Evolutionary conservation across 1,139 yeast genomes (phyloP).

Genomic region (Chernovozyma aurita): DNA sequence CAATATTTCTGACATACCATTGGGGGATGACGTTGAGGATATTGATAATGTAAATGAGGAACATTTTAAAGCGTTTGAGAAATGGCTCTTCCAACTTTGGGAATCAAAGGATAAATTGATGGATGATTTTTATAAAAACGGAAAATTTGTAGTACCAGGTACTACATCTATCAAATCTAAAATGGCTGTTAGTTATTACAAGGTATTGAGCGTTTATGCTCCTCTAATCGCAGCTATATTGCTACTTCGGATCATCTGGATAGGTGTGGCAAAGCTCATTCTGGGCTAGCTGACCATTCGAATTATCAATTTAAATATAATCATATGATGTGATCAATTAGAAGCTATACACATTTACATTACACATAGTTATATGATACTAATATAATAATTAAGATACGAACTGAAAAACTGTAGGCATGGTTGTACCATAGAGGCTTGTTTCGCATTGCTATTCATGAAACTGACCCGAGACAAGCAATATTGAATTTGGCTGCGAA

Average conservation of each 20-base stretch:
- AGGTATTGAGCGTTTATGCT: conserved; percentile 18
- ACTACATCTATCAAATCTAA: conserved; percentile 24
- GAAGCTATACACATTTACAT: too few relatives aligned
- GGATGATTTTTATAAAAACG: conserved; percentile 54
- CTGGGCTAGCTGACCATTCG: not conserved
- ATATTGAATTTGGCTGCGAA: too few relatives aligned
- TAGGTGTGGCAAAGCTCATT: conserved; percentile 1
- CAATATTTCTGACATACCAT: conserved; percentile 60
- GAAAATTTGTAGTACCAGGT: conserved; percentile 38
- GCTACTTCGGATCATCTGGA: conserved; percentile 11
- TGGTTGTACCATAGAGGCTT: too few relatives aligned
- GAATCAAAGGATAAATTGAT: conserved; percentile 67
- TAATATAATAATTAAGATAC: too few relatives aligned
- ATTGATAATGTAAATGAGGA: conserved; percentile 43
- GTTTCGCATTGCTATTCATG: too few relatives aligned
- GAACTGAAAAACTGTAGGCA: too few relatives aligned
- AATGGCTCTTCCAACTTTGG: conserved; percentile 81
- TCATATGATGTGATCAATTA: too few relatives aligned
- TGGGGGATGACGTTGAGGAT: conserved; percentile 33
- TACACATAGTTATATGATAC: too few relatives aligned
- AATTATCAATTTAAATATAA: too few relatives aligned
- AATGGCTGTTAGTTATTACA: conserved; percentile 20
- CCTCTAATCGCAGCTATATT: conserved; percentile 12
- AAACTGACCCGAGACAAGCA: too few relatives aligned
- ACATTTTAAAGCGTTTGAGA: conserved; percentile 49